A percentile compares a stretch with the other conserved stretches of the same genome.
Conservation (phyloP, 2,329 filamentous ascomycete species). For the Penicillium sp. region DNA sequence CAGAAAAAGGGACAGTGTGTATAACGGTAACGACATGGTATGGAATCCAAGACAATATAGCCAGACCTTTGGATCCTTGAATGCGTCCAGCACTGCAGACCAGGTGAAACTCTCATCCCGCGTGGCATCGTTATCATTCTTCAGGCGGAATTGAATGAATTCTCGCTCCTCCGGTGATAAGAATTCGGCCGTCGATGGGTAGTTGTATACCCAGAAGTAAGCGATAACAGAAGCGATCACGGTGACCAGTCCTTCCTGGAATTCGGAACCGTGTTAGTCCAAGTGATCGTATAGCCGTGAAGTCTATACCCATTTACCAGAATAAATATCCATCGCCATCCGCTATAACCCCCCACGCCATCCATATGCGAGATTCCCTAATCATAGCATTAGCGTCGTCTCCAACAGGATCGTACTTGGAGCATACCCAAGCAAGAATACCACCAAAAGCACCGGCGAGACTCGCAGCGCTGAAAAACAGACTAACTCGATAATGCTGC, state of each 20-base stretch:
- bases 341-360: constrained; percentile 49
- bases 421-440: constrained; percentile 52
- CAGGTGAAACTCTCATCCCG: constrained; percentile 69
- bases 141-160: constrained; percentile 63
- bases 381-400: constrained; percentile 15
- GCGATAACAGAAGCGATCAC: constrained; percentile 52
- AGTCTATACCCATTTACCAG: constrained; percentile 36
- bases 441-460: constrained; percentile 63
- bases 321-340: constrained; percentile 68
- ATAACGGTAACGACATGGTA: constrained; percentile 35
- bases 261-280: neutral
- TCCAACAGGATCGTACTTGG: neutral
- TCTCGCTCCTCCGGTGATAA: constrained; percentile 52
- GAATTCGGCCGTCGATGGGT: constrained; percentile 44
- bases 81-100: constrained; percentile 62
- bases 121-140: constrained; percentile 68
- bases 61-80: constrained; percentile 53
- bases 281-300: neutral
- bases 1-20: constrained; percentile 42
- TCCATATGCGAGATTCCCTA: constrained; percentile 50
- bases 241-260: constrained; percentile 67
- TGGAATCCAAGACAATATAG: constrained; percentile 20
- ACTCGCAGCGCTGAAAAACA: constrained; percentile 61
- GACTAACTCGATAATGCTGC: constrained; percentile 57
- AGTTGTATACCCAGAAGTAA: constrained; percentile 46